Evolutionary conservation across 2,329 filamentous ascomycete genomes (phyloP), one percentile per base, ranked within the genome.

Genomic region (Botryotinia convoluta): DNA sequence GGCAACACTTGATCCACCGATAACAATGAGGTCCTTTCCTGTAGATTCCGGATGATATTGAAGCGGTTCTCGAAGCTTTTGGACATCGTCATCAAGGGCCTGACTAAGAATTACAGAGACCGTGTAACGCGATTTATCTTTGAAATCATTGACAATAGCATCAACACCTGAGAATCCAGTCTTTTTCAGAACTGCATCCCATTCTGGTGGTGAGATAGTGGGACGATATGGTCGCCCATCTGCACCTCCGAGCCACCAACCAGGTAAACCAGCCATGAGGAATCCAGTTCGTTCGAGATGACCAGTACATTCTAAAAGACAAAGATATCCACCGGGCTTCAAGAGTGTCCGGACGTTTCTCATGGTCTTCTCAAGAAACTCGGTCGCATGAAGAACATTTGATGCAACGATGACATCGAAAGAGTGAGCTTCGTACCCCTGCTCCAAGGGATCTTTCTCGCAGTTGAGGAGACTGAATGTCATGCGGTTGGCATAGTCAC

Each of bases 311-410:
- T 74, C 72, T 29, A 74, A 29, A 14, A 78, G 42, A 16, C 75
- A n/a, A 7, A 77, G 74, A 26, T 70, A 61, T 4, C 78, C 78
- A 16, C 72, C 73, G 2, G 77, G 76, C 59, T 76, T 76, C 6
- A 79, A 61, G 9, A 79, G 73, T 16, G 54, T 72, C 16, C 74
- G 72, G 6, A 78, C 73, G 62, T 79, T 77, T 4, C 14, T 48
- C 39, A 79, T 51, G 1, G 78, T 76, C 4, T 73, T 69, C 29
- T 69, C 45, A 3, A 79, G 51, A 20, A 64, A 67, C 8, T 64
- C 29, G n/a, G 78, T 79, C 4, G 78, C 78, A 72, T 79, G 78
- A 54, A 79, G 69, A 37, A 79, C 77, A 59, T 78, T 79, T 4
- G 78, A 71, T 26, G 78, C 77, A 62, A 79, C 68, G 37, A 79